These are phyloP conservation scores for Arctium lappa DNA, from an alignment of 129 eudicot genomes.

Conservation along the genomic window DNA sequence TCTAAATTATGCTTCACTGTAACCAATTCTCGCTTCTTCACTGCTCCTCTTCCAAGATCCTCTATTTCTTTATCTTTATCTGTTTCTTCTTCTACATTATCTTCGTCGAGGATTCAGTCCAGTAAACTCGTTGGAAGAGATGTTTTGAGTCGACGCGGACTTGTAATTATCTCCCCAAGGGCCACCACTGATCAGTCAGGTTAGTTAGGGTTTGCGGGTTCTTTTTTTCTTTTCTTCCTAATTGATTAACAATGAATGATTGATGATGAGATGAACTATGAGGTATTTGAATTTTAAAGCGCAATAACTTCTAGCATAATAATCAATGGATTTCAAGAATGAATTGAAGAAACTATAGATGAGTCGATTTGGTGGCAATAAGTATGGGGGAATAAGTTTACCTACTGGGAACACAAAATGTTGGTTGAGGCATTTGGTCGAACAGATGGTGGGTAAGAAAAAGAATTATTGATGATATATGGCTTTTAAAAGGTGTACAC, in stretches of 20 bases:
- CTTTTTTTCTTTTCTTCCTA: not conserved
- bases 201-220: slow-evolving; percentile 23
- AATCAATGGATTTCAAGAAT: not conserved
- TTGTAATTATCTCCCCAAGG: slow-evolving; percentile 54
- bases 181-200: slow-evolving; percentile 87
- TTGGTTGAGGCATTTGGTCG: not conserved
- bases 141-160: slow-evolving; percentile 23
- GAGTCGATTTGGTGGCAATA: not conserved
- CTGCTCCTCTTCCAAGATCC: slow-evolving; percentile 54
- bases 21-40: slow-evolving; percentile 50
- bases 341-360: not conserved
- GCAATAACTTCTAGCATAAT: not conserved
- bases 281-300: not conserved
- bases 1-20: slow-evolving; percentile 55
- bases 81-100: slow-evolving; percentile 37
- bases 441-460: not conserved
- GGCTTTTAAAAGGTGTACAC: not conserved
- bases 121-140: slow-evolving; percentile 32
- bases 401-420: not conserved
- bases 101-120: slow-evolving; percentile 40
- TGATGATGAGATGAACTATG: not conserved
- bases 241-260: not conserved
- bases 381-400: not conserved
- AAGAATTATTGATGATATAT: not conserved
- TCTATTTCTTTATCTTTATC: slow-evolving; percentile 28